Evolutionary conservation across 208 protist genomes (phyloP).

Genomic region (Leishmania major): DNA sequence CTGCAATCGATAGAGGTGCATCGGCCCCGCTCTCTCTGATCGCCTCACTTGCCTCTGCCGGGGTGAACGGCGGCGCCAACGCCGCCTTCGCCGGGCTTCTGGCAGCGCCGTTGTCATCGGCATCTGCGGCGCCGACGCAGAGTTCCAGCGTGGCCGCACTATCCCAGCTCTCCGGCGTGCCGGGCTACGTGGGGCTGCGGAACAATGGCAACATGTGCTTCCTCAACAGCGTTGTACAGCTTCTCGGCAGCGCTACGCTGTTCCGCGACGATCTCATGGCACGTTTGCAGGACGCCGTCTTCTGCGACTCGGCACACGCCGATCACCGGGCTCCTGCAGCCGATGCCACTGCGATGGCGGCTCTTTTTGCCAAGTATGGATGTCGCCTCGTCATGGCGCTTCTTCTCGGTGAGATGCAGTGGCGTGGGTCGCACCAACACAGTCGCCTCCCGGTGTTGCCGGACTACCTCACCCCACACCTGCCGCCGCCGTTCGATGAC

Average conservation of each 20-base stretch:
- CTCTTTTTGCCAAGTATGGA: constrained; percentile 2
- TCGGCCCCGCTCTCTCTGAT: constrained; percentile 11
- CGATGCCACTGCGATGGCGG: neutral
- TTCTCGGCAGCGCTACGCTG: constrained; percentile 44
- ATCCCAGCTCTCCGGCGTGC: constrained; percentile 10
- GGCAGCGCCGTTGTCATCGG: neutral
- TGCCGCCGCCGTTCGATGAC: constrained; percentile 58
- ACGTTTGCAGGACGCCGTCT: constrained; percentile 23
- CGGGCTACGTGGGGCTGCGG: constrained; percentile 46
- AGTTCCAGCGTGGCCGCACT: neutral
- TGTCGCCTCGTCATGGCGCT: constrained; percentile 36
- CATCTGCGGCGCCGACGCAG: neutral
- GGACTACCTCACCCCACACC: constrained; percentile 29
- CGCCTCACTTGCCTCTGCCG: constrained; percentile 5
- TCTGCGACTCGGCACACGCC: neutral
- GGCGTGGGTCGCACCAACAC: constrained; percentile 37
- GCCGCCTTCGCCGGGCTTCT: neutral
- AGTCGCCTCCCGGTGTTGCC: constrained; percentile 28
- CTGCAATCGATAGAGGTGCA: neutral
- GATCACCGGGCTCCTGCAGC: neutral
- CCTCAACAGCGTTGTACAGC: constrained; percentile 65
- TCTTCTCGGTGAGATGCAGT: constrained; percentile 56
- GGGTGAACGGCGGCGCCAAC: neutral
- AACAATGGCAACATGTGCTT: constrained; percentile 78
- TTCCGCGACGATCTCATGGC: constrained; percentile 35